Evolutionary conservation across 805 yeast genomes (phyloP).

Genomic region (Kodamaea hsintzibuensis): DNA sequence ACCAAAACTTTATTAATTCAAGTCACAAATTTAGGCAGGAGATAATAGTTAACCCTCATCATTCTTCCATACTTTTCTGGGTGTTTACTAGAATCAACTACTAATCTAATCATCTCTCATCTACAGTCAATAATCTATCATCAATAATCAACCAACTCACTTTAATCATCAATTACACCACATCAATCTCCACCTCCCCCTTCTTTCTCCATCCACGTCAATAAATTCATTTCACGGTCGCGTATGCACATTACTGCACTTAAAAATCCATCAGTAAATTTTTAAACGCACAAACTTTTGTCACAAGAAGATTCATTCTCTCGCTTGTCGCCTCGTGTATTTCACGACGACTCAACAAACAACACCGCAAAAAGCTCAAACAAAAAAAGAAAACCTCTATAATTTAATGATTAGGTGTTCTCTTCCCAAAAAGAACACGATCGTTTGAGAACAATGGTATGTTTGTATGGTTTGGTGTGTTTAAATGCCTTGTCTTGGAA

Average conservation of each 20-base stretch:
- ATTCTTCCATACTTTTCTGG: background rate
- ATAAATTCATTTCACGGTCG: too few species aligned
- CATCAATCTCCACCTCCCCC: too few species aligned
- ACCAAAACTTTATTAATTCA: background rate
- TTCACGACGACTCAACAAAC: background rate
- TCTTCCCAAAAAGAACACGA: background rate
- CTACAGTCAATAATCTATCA: too few species aligned
- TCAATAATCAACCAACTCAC: too few species aligned
- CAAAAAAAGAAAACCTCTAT: background rate
- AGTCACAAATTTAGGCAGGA: background rate
- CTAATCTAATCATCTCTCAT: too few species aligned
- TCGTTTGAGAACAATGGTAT: background rate
- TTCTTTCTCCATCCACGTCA: too few species aligned
- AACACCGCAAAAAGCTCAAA: background rate
- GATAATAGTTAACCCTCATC: background rate
- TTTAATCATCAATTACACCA: too few species aligned
- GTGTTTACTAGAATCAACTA: too few species aligned
- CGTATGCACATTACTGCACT: too few species aligned
- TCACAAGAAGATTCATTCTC: background rate
- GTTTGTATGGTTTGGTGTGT: too few species aligned
- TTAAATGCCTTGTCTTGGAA: too few species aligned
- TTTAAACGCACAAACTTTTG: background rate
- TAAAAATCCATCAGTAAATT: too few species aligned
- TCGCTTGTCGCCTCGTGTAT: constrained; percentile 3
- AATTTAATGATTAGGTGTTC: background rate